These are phyloP conservation scores for Pouteria campechiana DNA, from an alignment of 179 eudicot genomes.

Conservation along the genomic window DNA sequence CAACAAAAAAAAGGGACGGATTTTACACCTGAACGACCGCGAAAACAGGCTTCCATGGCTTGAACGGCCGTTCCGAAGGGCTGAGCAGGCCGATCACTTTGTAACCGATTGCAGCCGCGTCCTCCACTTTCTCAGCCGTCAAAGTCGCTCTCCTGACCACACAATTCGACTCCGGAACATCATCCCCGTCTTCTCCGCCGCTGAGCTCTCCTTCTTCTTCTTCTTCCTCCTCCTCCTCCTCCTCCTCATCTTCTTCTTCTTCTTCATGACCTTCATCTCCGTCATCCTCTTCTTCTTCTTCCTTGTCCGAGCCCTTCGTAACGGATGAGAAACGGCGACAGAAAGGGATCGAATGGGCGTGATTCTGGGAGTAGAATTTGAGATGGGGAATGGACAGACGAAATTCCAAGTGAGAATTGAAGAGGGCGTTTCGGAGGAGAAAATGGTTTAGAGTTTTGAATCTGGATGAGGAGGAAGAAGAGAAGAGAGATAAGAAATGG, in stretches of 20 bases:
- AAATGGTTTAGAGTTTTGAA: constrained; percentile 13
- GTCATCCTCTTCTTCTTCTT: constrained; percentile 6
- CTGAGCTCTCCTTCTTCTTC: constrained; percentile 19
- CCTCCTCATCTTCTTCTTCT: constrained; percentile 15
- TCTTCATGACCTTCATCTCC: constrained; percentile 17
- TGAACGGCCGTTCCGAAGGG: constrained; percentile 44
- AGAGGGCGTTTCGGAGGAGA: constrained; percentile 11
- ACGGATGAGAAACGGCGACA: constrained; percentile 32
- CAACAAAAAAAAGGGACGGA: neutral
- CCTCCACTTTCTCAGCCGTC: constrained; percentile 36
- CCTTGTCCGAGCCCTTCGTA: constrained; percentile 4
- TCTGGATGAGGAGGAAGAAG: constrained; percentile 7
- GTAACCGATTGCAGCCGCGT: constrained; percentile 74
- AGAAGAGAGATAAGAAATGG: constrained; percentile 10
- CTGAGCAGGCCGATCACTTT: constrained; percentile 60
- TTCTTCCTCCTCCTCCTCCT: constrained; percentile 16
- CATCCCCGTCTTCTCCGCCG: constrained; percentile 8
- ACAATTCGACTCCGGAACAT: constrained; percentile 4
- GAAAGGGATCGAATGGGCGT: constrained; percentile 6
- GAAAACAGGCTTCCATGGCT: constrained; percentile 55
- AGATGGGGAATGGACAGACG: constrained; percentile 5
- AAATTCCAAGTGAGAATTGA: constrained; percentile 9
- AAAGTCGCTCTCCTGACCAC: constrained; percentile 31
- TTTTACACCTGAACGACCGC: constrained; percentile 71
- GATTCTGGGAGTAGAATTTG: constrained; percentile 8